Evolutionary conservation across 2,329 filamentous ascomycete genomes (phyloP).

Genomic region (Aspergillus niger): DNA sequence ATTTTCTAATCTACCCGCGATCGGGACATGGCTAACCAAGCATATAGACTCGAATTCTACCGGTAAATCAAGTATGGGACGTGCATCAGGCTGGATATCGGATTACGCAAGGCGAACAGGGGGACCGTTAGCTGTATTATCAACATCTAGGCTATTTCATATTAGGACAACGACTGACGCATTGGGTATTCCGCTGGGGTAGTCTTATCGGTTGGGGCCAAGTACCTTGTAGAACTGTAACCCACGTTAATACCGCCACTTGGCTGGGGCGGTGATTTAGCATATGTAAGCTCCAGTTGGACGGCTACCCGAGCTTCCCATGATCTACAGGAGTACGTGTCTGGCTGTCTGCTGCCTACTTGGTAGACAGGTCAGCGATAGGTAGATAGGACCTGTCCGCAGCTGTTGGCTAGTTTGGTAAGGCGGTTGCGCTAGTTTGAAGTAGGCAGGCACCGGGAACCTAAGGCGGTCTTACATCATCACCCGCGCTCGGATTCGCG

Average conservation of each 20-base stretch:
- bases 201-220: not conserved
- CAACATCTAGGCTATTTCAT: conserved; percentile 24
- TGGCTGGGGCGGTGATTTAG: not conserved
- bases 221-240: not conserved
- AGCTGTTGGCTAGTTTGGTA: not conserved
- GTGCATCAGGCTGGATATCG: conserved; percentile 15
- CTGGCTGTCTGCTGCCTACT: not conserved
- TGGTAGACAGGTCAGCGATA: not conserved
- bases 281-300: not conserved
- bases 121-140: conserved; percentile 34
- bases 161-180: conserved; percentile 22
- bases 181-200: conserved; percentile 3
- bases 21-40: conserved; percentile 44
- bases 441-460: conserved; percentile 3
- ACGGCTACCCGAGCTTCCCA: not conserved
- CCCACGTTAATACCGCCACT: not conserved
- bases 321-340: not conserved
- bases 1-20: conserved; percentile 13
- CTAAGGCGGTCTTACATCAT: conserved; percentile 18
- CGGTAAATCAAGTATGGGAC: conserved; percentile 49
- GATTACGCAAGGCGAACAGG: conserved; percentile 25
- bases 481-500: conserved; percentile 2
- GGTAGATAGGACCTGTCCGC: conserved; percentile 2
- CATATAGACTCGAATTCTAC: conserved; percentile 86
- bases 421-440: conserved; percentile 1